Evolutionary conservation across 345 rosid genomes (phyloP).

Genomic region (Mangifera indica): DNA sequence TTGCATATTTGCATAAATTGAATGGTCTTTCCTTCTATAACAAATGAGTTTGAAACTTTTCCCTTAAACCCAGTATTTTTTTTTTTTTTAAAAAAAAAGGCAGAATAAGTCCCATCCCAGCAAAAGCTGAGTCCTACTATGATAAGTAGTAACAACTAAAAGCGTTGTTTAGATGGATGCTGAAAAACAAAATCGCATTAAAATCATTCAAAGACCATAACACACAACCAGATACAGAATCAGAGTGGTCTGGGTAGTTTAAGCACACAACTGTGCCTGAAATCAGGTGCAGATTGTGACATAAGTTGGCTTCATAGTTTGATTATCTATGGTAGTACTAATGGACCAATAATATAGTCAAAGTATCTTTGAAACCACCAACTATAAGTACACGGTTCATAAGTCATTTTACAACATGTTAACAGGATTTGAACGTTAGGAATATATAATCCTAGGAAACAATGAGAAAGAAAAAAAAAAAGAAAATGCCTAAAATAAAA

Average conservation of each 20-base stretch:
- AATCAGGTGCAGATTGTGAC: not conserved
- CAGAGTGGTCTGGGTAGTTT: too few relatives aligned
- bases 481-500: not conserved
- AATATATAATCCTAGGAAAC: not conserved
- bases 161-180: not conserved
- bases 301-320: not conserved
- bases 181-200: not conserved
- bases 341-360: not conserved
- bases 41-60: not conserved
- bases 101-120: not conserved
- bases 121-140: not conserved
- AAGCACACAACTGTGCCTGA: not conserved
- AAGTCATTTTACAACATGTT: not conserved
- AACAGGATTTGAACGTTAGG: not conserved
- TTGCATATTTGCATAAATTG: not conserved
- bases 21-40: not conserved
- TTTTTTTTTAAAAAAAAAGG: not conserved
- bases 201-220: not conserved
- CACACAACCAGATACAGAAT: not conserved
- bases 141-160: not conserved
- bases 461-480: not conserved
- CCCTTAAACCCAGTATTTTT: not conserved
- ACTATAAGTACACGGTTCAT: not conserved
- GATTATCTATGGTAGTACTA: not conserved
- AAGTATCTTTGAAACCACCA: not conserved